Evolutionary conservation across 139 green algal species (phyloP).

Genomic region (Yamagishiella unicocca): DNA sequence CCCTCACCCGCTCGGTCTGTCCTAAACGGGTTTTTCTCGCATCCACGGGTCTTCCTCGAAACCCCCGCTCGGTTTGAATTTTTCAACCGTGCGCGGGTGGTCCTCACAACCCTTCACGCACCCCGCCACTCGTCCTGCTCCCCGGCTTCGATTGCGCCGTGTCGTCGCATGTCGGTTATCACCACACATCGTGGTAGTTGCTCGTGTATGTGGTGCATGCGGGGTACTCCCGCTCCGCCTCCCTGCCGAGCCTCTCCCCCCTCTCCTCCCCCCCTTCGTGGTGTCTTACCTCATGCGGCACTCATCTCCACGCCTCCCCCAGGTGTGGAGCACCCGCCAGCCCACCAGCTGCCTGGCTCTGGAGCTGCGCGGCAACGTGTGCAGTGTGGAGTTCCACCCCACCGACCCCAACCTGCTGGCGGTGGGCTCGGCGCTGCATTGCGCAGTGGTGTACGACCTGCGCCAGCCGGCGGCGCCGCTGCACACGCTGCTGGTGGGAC

Average conservation of each 20-base stretch:
- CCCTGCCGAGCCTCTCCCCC: not conserved
- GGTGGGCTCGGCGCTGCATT: slow-evolving; percentile 81
- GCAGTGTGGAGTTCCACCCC: slow-evolving; percentile 88
- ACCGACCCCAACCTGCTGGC: slow-evolving; percentile 78
- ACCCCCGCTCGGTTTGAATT: too few relatives aligned
- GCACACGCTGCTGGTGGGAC: slow-evolving; percentile 22
- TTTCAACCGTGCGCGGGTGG: too few relatives aligned
- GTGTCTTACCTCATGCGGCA: too few relatives aligned
- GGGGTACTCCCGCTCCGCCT: not conserved
- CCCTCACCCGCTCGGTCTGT: too few relatives aligned
- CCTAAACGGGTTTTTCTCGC: too few relatives aligned
- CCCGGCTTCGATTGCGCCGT: too few relatives aligned
- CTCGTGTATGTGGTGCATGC: not conserved
- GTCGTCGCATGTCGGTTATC: too few relatives aligned
- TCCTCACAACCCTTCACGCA: too few relatives aligned
- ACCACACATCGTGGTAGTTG: too few relatives aligned
- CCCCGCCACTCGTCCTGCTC: too few relatives aligned
- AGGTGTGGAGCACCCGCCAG: slow-evolving; percentile 55
- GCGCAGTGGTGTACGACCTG: slow-evolving; percentile 64
- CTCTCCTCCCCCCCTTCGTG: not conserved
- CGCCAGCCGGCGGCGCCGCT: slow-evolving; percentile 36
- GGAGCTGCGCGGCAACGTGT: slow-evolving; percentile 89
- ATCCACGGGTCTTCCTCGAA: too few relatives aligned
- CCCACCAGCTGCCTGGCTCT: slow-evolving; percentile 53
- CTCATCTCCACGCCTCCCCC: not conserved